Conservation (phyloP, 2,329 filamentous ascomycete species). For the Drechslera avenae region DNA sequence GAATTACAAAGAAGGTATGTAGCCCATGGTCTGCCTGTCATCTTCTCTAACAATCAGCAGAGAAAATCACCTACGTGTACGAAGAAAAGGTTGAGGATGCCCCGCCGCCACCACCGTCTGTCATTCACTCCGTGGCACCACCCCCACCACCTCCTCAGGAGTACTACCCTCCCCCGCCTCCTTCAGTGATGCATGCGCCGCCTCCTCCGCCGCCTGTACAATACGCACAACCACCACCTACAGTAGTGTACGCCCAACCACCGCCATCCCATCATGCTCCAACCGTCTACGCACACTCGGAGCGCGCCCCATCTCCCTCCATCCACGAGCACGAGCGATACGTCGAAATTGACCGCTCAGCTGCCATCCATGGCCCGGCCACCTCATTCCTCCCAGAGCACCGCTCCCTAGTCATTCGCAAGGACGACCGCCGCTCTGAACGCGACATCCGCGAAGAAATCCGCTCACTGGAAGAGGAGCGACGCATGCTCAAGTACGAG, state of each 20-base stretch:
- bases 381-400: constrained; percentile 57
- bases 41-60: constrained; percentile 21
- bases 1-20: constrained; percentile 63
- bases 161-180: constrained; percentile 22
- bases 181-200: constrained; percentile 22
- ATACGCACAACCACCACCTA: constrained; percentile 30
- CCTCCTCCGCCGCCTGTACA: constrained; percentile 30
- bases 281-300: constrained; percentile 39
- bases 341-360: constrained; percentile 54
- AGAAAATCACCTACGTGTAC: constrained; percentile 46
- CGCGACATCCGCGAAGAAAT: constrained; percentile 76
- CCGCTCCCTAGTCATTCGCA: constrained; percentile 24
- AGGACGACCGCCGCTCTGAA: constrained; percentile 50
- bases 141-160: constrained; percentile 31
- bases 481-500: constrained; percentile 62
- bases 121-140: constrained; percentile 19
- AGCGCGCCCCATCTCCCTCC: constrained; percentile 41
- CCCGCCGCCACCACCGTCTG: constrained; percentile 22
- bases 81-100: constrained; percentile 31
- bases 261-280: constrained; percentile 31
- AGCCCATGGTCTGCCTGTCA: not conserved
- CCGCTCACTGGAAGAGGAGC: constrained; percentile 70
- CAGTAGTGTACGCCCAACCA: constrained; percentile 9
- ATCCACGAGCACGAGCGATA: constrained; percentile 43
- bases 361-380: constrained; percentile 53